Base-by-base conservation (phyloP, 1,139 yeast species). In the Martiniozyma asiatica region DNA sequence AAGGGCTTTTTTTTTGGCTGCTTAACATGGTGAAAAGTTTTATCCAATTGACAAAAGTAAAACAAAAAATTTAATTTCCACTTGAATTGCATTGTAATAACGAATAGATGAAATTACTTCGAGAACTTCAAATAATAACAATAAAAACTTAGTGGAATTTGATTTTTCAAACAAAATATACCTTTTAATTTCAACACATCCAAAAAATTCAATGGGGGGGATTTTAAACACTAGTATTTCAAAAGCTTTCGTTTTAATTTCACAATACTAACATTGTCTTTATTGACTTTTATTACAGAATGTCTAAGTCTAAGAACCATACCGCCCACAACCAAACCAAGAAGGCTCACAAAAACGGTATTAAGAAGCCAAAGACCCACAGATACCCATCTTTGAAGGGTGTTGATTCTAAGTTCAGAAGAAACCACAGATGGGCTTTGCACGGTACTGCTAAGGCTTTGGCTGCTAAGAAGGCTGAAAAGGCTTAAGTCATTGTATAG, bases 271-370 rank as follows among this genome's bases (percentile, higher is more conserved):
- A 36, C 35, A 28, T 23, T 23, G 5, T 12, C 6, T 13, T 23
- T 20, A 9, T 16, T 12, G n/a, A 23, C 14, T 15, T 11, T 26
- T 32, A 8, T 14, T 18, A 31, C 25, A 44, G 55, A 62, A 85
- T 87, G 97, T 63, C 97, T 68, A 87, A 87, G 74, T 85, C 97
- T 54, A 89, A 89, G 95, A 89, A 89, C 73, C 98, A 89, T 68
- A 89, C 98, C 71, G 87, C 87, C 72, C 98, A 89, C 73, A 89
- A 89, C 93, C 97, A 89, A 69, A 82, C 81, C 85, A 80, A 69
- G 65, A 89, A 89, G 93, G 97, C 97, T 60, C 98, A 89, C 95
- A 87, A 77, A 66, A 89, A 89, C 82, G 98, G 98, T 72, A 89
- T 89, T 73, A 89, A 87, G 82, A 89, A 87, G 87, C 95, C 96